These are phyloP conservation scores for Euphorbia schlechtendalii DNA, from an alignment of 441 rosid genomes.

Conservation along the genomic window DNA sequence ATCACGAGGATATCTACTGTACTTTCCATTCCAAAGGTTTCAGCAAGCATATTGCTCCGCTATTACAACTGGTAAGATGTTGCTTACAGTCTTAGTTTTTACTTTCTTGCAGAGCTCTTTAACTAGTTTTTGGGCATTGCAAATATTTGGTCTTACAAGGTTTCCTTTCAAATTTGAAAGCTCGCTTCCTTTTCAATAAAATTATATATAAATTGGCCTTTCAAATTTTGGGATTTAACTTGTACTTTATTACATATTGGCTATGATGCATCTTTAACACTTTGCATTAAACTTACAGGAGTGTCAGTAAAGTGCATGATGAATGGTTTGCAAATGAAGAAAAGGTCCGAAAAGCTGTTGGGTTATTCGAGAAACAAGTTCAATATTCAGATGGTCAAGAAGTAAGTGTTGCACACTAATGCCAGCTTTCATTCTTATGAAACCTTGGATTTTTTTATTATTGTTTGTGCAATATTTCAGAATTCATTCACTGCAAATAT, in stretches of 20 bases:
- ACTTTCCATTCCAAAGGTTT: no score
- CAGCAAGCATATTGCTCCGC: no score
- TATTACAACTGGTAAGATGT: not conserved
- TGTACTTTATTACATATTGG: slow-evolving; percentile 4
- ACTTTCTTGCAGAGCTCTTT: not conserved
- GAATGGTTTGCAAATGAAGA: slow-evolving; percentile 97
- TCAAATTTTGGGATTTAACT: no score
- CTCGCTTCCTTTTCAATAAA: not conserved
- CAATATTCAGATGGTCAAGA: slow-evolving; percentile 35
- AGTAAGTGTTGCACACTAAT: slow-evolving; percentile 29
- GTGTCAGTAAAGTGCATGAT: slow-evolving; percentile 76
- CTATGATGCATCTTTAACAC: not conserved
- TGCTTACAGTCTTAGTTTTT: not conserved
- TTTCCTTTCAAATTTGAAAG: no score
- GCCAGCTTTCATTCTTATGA: slow-evolving; percentile 2
- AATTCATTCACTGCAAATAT: slow-evolving; percentile 15
- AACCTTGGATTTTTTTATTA: not conserved
- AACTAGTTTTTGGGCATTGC: not conserved
- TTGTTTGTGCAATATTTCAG: not conserved
- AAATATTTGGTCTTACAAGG: not conserved
- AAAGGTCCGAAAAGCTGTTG: slow-evolving; percentile 63
- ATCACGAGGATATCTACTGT: no score
- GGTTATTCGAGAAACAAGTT: slow-evolving; percentile 57
- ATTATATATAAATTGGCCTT: not conserved
- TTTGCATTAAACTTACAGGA: slow-evolving; percentile 39